Evolutionary conservation across 1,284 basidiomycete genomes (phyloP), one percentile per base, ranked within the genome.

Genomic region (Spongispora temasekensis): DNA sequence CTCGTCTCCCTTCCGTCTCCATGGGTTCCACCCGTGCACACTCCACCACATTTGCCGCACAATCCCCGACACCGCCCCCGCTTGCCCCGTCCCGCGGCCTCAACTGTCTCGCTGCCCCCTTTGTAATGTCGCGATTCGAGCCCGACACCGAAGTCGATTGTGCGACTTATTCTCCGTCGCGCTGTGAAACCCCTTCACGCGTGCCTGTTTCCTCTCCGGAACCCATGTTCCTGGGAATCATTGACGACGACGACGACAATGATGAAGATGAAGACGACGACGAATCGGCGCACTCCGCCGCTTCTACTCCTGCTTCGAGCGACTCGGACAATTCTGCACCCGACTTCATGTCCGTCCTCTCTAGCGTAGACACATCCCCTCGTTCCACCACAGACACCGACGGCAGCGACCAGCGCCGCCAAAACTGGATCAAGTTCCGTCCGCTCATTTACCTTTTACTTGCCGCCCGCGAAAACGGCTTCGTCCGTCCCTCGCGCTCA

Each of bases 401-500:
- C 53, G 60, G 63, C 55, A 56, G 6, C 48, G 57, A n/a, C n/a
- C n/a, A 48, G 53, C 55, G 19, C 13, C 46, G 12, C 13, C 55
- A 64, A 59, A 56, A 56, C 9, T 63, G 64, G 64, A 30, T 52
- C 40, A 59, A 55, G 59, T 75, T 75, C 32, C 54, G 53, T 42
- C 64, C 64, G 48, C 65, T 76, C 56, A 61, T 76, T 40, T 35
- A 64, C 17, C 46, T 65, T 54, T 55, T 75, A 75, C 66, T 76
- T 71, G 55, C 60, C 34, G 64, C 61, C 42, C 58, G 21, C 15
- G 61, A 66, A 27, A 71, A 72, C 37, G 84, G 79, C 4, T 61
- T 65, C 17, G 2, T 30, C 15, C 71, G 69, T 25, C 75, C 81
- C 9, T 68, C 75, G 7, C 78, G 83, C 34, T 78, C 80, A 12